Evolutionary conservation across 345 rosid species (phyloP), one percentile per base, ranked within the genome.

Genomic region (Melastoma malabathricum): DNA sequence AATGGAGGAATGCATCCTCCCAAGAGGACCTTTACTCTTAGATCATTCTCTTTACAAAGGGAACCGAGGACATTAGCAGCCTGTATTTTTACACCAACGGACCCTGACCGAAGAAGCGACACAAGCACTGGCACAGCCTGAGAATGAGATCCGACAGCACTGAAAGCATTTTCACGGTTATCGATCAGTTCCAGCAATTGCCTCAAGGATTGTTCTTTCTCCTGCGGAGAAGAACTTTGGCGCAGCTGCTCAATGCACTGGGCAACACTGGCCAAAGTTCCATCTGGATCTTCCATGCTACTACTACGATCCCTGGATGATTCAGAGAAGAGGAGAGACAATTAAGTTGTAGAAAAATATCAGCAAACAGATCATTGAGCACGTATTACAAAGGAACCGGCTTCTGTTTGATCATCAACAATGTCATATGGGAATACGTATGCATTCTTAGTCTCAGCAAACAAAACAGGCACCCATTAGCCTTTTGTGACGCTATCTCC

Each of bases 51-150:
- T 77, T 83, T 93, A 57, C 99, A 93, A 18, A 93, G 94, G 39
- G 97, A 88, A 31, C 99, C 95, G 66, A 93, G 72, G 63, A 93
- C 97, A 54, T 78, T 78, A 48, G 99, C 96, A 56, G 96, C 96
- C 60, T 93, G 94, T 68, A 81, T 88, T 79, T 93, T 93, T 64
- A 93, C 89, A 55, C 86, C 99, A 18, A 80, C 59, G 15, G 94
- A 78, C 52, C 99, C 97, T 47, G 99, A 88, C 38, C 99, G 94
- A 52, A 93, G 99, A 73, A 88, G 97, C 50, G 99, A 93, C 55
- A 93, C 97, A 60, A 93, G 99, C 46, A 93, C 99, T 17, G 99
- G 99, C 62, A 93, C 99, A 55, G 99, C 99, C 71, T 93, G 99
- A 60, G 97, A 93, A 71, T 93, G 99, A 62, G 99, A 88, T 55